These are phyloP conservation scores for Fomitopsis pulvina DNA, from an alignment of 768 basidiomycete genomes.

Conservation along the genomic window DNA sequence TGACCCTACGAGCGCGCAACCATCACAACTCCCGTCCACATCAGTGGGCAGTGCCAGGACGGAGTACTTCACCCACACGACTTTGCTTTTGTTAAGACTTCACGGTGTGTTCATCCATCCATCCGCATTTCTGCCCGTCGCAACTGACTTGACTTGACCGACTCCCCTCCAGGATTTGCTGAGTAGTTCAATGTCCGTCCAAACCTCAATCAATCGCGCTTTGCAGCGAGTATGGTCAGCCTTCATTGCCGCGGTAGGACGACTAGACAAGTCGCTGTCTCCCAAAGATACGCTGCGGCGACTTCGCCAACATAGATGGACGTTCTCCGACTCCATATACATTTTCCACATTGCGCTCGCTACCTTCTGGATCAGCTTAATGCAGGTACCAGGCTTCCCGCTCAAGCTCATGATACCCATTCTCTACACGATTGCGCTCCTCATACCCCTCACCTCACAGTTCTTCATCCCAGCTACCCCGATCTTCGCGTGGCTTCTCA, in stretches of 20 bases:
- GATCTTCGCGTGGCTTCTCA: slow-evolving; percentile 78
- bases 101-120: background rate
- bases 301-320: slow-evolving; percentile 51
- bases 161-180: background rate
- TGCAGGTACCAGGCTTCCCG: slow-evolving; percentile 65
- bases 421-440: slow-evolving; percentile 58
- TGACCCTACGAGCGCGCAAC: too few species aligned
- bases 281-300: slow-evolving; percentile 58
- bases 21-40: too few species aligned
- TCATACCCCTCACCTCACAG: slow-evolving; percentile 83
- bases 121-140: background rate
- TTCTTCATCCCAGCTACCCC: slow-evolving; percentile 89
- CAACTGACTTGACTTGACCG: background rate
- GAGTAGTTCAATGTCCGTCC: background rate
- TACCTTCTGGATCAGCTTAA: slow-evolving; percentile 65
- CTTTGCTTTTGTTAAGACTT: too few species aligned
- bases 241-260: slow-evolving; percentile 45
- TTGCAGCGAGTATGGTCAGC: slow-evolving; percentile 18
- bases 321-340: slow-evolving; percentile 52
- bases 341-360: slow-evolving; percentile 58
- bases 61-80: too few species aligned
- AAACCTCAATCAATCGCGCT: background rate
- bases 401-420: slow-evolving; percentile 73
- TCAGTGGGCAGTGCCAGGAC: too few species aligned
- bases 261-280: slow-evolving; percentile 73